Evolutionary conservation across 2,329 filamentous ascomycete species (phyloP).

Genomic region (Fusarium sarcochroum): DNA sequence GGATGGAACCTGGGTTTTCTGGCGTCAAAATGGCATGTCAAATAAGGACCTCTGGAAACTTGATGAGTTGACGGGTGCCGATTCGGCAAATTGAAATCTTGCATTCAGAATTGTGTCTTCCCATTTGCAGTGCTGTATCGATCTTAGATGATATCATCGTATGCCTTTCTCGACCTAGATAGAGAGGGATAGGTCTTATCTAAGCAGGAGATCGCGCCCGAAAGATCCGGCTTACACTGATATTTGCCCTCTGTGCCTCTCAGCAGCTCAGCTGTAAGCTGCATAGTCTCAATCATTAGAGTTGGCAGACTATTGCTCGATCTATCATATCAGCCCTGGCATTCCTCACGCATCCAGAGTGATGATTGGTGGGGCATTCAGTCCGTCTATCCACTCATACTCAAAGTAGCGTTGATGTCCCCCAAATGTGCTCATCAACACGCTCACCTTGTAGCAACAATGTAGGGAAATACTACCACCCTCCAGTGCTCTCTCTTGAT

Average conservation of each 20-base stretch:
- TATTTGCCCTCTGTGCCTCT: not conserved
- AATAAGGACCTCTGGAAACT: constrained; percentile 54
- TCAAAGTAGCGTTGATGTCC: not conserved
- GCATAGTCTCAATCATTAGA: not conserved
- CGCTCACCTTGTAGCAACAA: constrained; percentile 8
- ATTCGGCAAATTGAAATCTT: constrained; percentile 55
- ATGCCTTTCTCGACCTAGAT: not conserved
- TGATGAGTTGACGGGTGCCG: constrained; percentile 51
- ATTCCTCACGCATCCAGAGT: not conserved
- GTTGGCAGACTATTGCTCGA: constrained; percentile 2
- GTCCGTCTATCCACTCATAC: constrained; percentile 11
- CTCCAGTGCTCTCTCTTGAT: not conserved
- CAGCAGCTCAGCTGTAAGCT: not conserved
- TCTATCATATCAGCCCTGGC: constrained; percentile 6
- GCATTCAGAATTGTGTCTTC: constrained; percentile 39
- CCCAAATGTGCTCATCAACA: constrained; percentile 10
- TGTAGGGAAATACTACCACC: constrained; percentile 29
- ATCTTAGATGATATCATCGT: constrained; percentile 19
- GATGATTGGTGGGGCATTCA: constrained; percentile 22
- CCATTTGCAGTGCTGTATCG: constrained; percentile 13
- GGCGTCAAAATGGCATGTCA: constrained; percentile 63
- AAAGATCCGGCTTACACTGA: not conserved
- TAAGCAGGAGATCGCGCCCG: not conserved
- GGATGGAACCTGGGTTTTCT: constrained; percentile 58
- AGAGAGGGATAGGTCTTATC: not conserved